Conservation (phyloP, 768 basidiomycete genomes). For the Mycena olivaceomarginata region DNA sequence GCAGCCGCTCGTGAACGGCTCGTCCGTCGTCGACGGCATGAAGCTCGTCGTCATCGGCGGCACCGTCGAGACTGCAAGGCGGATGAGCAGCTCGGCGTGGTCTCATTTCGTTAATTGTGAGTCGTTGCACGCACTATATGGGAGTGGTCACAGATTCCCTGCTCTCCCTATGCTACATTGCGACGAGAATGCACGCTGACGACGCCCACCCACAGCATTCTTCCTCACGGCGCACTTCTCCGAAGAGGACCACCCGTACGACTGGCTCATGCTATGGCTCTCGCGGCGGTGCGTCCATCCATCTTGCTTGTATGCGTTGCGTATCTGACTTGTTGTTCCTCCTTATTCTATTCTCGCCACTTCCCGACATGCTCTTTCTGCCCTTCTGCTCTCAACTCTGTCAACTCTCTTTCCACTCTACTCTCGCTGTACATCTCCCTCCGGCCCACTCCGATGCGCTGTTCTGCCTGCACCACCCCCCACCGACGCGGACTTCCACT, state of each 20-base stretch:
- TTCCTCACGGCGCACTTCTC: slow-evolving; percentile 94
- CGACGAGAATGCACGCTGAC: not conserved
- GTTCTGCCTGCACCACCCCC: too few species aligned
- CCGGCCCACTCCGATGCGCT: too few species aligned
- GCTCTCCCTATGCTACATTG: too few species aligned
- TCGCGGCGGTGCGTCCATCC: slow-evolving; percentile 70
- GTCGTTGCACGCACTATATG: not conserved
- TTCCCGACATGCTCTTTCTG: too few species aligned
- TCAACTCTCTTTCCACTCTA: not conserved
- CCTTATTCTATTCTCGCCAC: too few species aligned
- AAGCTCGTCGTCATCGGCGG: slow-evolving; percentile 94
- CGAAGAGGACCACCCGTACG: slow-evolving; percentile 93
- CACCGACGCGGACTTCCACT: too few species aligned
- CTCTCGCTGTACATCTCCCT: not conserved
- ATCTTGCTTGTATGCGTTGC: too few species aligned
- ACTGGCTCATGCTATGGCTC: slow-evolving; percentile 95
- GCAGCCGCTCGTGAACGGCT: slow-evolving; percentile 86
- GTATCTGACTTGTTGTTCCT: too few species aligned
- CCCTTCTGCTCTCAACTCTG: too few species aligned
- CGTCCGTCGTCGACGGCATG: slow-evolving; percentile 91
- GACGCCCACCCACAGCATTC: slow-evolving; percentile 70
- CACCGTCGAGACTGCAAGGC: slow-evolving; percentile 90
- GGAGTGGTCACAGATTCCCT: too few species aligned
- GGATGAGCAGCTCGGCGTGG: slow-evolving; percentile 91
- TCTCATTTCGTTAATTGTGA: slow-evolving; percentile 75